These are phyloP conservation scores for Aspergillus quadrilineatus DNA, from an alignment of 2,329 filamentous ascomycete species.

Conservation along the genomic window DNA sequence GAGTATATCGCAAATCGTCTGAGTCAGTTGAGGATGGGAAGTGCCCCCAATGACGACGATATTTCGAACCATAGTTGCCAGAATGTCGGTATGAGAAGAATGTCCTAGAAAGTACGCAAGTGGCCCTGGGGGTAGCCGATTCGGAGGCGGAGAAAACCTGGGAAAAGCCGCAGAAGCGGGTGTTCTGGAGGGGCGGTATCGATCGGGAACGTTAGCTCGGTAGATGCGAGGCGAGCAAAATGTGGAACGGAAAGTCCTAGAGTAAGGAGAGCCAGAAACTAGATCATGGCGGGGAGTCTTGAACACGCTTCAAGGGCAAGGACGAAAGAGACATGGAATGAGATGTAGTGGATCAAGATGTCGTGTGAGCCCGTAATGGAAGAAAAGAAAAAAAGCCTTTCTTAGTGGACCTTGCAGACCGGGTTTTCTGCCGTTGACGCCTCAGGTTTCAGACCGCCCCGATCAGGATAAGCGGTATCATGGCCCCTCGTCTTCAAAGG, in stretches of 20 bases:
- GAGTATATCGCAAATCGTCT: conserved; percentile 83
- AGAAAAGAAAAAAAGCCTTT: conserved; percentile 31
- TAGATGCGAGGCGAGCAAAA: conserved; percentile 12
- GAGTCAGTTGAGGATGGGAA: conserved; percentile 84
- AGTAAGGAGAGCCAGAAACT: conserved; percentile 26
- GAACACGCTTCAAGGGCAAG: conserved; percentile 22
- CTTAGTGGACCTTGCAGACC: conserved; percentile 35
- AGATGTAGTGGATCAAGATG: conserved; percentile 25
- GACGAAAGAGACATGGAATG: conserved; percentile 23
- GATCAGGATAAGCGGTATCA: conserved; percentile 25
- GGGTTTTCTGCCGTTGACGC: conserved; percentile 25
- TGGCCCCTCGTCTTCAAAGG: conserved; percentile 12
- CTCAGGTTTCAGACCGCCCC: conserved; percentile 28
- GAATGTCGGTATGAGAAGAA: conserved; percentile 11
- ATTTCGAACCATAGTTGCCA: conserved; percentile 76
- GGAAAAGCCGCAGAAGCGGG: conserved; percentile 28
- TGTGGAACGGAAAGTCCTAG: conserved; percentile 14
- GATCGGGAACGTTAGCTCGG: conserved; percentile 25
- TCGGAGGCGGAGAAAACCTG: conserved; percentile 26
- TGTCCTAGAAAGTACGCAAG: conserved; percentile 19
- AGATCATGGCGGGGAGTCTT: conserved; percentile 36
- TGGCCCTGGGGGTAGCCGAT: conserved; percentile 17
- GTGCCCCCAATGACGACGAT: conserved; percentile 91
- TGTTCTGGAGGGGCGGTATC: conserved; percentile 29
- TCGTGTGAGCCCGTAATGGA: conserved; percentile 37